A percentile compares a stretch with the other conserved stretches of the same genome.
phyloP scores from a whole-genome alignment of 2,329 filamentous ascomycete species.

The Neocucurbitaria cava region DNA sequence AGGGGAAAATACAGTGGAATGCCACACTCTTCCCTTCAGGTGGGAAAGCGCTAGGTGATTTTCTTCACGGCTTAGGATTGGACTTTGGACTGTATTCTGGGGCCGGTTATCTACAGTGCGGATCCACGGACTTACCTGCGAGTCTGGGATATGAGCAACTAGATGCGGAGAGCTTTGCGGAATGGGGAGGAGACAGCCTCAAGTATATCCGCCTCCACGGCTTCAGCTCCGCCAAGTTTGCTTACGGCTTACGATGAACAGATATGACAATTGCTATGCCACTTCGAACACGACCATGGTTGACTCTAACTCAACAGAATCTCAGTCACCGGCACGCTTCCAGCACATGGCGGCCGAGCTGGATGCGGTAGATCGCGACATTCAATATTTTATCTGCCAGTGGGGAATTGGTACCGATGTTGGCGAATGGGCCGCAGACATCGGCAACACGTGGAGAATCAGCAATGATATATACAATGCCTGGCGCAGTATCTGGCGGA shows the following conservation, averaged over 20 bases:
- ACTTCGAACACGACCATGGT: constrained; percentile 45
- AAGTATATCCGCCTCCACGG: constrained; percentile 52
- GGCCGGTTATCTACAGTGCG: constrained; percentile 44
- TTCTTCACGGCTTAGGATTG: constrained; percentile 57
- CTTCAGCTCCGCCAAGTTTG: constrained; percentile 24
- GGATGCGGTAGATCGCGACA: constrained; percentile 37
- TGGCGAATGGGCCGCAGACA: constrained; percentile 43
- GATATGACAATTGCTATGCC: constrained; percentile 43
- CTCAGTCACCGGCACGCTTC: constrained; percentile 38
- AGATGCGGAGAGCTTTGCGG: constrained; percentile 64
- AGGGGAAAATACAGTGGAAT: constrained; percentile 61
- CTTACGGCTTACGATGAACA: constrained; percentile 48
- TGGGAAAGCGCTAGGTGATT: constrained; percentile 58
- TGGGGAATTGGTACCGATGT: constrained; percentile 49
- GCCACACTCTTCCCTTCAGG: constrained; percentile 59
- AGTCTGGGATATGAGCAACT: constrained; percentile 60
- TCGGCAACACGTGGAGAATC: constrained; percentile 48
- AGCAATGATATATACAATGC: constrained; percentile 46
- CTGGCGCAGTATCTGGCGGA: constrained; percentile 44
- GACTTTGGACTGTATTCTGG: constrained; percentile 63
- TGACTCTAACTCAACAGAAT: constrained; percentile 39
- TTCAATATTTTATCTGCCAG: constrained; percentile 48
- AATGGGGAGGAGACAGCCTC: constrained; percentile 50
- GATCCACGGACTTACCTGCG: constrained; percentile 56
- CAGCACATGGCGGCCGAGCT: constrained; percentile 37